Evolutionary conservation across 164 flowering plant species (phyloP).

Genomic region (Berberis vulgaris): DNA sequence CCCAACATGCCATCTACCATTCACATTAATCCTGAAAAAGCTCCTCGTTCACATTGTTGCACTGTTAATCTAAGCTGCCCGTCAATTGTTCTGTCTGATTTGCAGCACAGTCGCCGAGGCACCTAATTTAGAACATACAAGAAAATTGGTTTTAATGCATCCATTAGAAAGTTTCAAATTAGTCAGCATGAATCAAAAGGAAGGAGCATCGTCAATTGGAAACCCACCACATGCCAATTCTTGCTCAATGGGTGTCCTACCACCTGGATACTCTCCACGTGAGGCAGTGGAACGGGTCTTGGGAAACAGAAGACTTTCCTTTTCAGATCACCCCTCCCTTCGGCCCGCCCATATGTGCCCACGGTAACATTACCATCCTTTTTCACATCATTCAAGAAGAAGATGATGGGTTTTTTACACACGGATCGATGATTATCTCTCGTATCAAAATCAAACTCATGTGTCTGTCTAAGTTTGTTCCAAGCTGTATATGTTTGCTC

Average conservation of each 20-base stretch:
- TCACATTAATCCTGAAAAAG: conserved; percentile 20
- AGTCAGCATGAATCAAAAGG: background rate
- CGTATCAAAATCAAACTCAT: conserved; percentile 53
- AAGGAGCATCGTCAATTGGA: background rate
- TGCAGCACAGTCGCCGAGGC: conserved; percentile 52
- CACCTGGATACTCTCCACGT: conserved; percentile 34
- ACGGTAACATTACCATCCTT: conserved; percentile 33
- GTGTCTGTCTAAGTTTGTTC: conserved; percentile 33
- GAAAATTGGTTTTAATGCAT: background rate
- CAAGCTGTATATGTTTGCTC: conserved; percentile 56
- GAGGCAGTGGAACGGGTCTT: conserved; percentile 27
- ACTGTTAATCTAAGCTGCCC: conserved; percentile 31
- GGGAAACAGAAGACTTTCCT: conserved; percentile 56
- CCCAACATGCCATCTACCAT: conserved; percentile 8
- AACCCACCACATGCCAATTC: conserved; percentile 53
- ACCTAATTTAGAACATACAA: conserved; percentile 21
- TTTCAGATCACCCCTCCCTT: conserved; percentile 35
- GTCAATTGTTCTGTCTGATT: conserved; percentile 25
- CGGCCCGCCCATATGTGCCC: conserved; percentile 34
- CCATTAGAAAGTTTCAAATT: background rate
- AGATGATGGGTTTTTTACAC: conserved; percentile 46
- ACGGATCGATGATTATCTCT: conserved; percentile 35
- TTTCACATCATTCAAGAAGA: conserved; percentile 38
- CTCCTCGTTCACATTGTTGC: conserved; percentile 37
- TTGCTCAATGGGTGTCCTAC: conserved; percentile 30